Percentiles rank a stretch among this genome's conserved stretches.
Evolutionary conservation across 1,284 basidiomycete genomes (phyloP).

Genomic region (Ustilago tritici): DNA sequence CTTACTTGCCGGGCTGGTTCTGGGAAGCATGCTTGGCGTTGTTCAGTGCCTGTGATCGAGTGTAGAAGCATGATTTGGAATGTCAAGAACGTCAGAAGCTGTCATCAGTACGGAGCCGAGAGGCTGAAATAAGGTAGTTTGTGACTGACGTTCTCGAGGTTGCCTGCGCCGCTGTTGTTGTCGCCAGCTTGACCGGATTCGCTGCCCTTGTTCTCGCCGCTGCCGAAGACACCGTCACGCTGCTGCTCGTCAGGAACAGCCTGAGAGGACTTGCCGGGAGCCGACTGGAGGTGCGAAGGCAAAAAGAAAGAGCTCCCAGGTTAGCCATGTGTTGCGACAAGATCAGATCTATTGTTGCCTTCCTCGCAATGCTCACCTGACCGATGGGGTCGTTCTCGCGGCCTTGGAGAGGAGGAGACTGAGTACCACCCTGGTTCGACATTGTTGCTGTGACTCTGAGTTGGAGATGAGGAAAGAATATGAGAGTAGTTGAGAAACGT

Average conservation of each 20-base stretch:
- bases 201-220: constrained; percentile 33
- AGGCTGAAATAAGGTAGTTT: not conserved
- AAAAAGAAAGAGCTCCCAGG: not conserved
- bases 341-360: not conserved
- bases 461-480: not conserved
- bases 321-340: not conserved
- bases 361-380: constrained; percentile 30
- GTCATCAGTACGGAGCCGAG: not conserved
- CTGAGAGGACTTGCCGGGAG: constrained; percentile 41
- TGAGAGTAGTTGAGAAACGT: not conserved
- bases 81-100: not conserved
- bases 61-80: not conserved
- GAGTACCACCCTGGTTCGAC: constrained; percentile 45
- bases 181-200: constrained; percentile 40
- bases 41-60: constrained; percentile 30
- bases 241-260: constrained; percentile 52
- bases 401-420: constrained; percentile 53
- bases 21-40: constrained; percentile 41
- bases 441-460: constrained; percentile 14
- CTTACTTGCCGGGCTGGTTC: constrained; percentile 39
- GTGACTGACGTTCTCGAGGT: constrained; percentile 25
- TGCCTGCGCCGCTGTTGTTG: constrained; percentile 17
- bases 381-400: constrained; percentile 54
- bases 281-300: constrained; percentile 24
- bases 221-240: constrained; percentile 44